A percentile compares a stretch with the other conserved stretches of the same genome.
Evolutionary conservation across 305 asterid genomes (phyloP).

Genomic region (Petunia hybrid): DNA sequence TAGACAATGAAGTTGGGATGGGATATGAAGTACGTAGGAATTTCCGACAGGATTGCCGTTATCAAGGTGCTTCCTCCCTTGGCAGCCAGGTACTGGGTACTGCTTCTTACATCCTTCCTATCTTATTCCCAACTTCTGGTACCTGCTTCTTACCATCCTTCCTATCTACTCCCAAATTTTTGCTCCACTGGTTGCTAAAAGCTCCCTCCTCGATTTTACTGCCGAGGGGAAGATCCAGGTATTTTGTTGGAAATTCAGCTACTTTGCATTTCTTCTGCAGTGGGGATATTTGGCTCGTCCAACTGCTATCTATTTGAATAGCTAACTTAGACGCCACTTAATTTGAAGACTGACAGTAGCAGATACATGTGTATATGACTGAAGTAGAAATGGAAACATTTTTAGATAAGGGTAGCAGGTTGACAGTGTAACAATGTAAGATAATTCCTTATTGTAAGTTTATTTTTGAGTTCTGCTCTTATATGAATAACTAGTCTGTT

Average conservation of each 20-base stretch:
- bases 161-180: not conserved
- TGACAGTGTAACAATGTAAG: not conserved
- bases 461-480: constrained; percentile 4
- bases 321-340: not conserved
- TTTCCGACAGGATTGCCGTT: not conserved
- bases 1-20: constrained; percentile 14
- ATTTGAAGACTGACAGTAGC: not conserved
- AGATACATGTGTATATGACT: not conserved
- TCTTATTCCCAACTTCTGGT: not conserved
- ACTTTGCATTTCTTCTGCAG: not conserved
- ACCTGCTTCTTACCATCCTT: not conserved
- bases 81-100: not conserved
- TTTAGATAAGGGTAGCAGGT: not conserved
- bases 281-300: not conserved
- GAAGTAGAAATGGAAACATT: not conserved
- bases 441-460: not conserved
- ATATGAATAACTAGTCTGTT: not conserved
- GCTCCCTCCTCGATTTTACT: not conserved
- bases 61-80: not conserved
- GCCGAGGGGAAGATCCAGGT: constrained; percentile 2
- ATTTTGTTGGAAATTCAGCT: constrained; percentile 14
- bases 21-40: constrained; percentile 1
- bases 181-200: not conserved
- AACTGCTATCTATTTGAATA: not conserved
- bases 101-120: not conserved